phyloP scores from a whole-genome alignment of 225 moss, liverwort and hornwort species.

The Sphagnum tenellum region DNA sequence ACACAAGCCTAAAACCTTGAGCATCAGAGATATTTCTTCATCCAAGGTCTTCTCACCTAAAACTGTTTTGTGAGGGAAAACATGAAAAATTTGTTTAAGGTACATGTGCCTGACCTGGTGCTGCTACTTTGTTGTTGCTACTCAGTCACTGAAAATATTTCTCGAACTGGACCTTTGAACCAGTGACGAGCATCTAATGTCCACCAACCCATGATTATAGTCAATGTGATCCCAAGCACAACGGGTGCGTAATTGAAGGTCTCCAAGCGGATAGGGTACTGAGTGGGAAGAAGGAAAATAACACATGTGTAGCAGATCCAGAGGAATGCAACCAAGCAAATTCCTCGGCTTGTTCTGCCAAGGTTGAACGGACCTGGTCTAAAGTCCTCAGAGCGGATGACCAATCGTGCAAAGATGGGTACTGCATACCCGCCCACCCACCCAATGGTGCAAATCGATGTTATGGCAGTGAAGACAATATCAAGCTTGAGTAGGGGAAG shows the following conservation, averaged over 20 bases:
- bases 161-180: too few relatives aligned
- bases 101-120: too few relatives aligned
- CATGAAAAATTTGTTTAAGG: too few relatives aligned
- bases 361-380: constrained; percentile 64
- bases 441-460: constrained; percentile 74
- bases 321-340: constrained; percentile 69
- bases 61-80: too few relatives aligned
- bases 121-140: too few relatives aligned
- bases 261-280: constrained; percentile 19
- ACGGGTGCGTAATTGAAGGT: constrained; percentile 77
- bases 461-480: constrained; percentile 67
- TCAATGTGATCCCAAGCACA: constrained; percentile 40
- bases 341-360: constrained; percentile 47
- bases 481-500: constrained; percentile 49
- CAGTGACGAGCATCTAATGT: constrained; percentile 36
- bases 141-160: too few relatives aligned
- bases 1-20: too few relatives aligned
- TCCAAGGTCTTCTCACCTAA: too few relatives aligned
- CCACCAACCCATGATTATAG: constrained; percentile 65
- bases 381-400: constrained; percentile 52
- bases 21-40: too few relatives aligned
- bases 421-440: constrained; percentile 91
- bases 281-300: constrained; percentile 65
- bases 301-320: constrained; percentile 55
- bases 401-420: constrained; percentile 70